Percentiles rank a stretch among this genome's conserved stretches.
Evolutionary conservation across 176 grass and related monocot genomes (phyloP).

Genomic region (Poa annua): DNA sequence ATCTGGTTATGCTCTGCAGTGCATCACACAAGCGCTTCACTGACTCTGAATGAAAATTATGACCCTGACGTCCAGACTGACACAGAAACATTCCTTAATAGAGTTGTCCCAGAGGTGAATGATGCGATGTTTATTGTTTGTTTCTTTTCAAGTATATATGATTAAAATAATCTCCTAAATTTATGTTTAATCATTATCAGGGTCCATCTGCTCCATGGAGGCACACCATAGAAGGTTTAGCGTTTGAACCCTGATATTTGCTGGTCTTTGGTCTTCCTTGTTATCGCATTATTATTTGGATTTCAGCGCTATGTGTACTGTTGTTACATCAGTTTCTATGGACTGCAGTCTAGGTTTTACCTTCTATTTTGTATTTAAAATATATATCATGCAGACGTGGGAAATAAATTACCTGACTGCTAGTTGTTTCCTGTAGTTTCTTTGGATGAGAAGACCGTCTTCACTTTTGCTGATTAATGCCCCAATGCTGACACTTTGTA

Average conservation of each 20-base stretch:
- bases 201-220: constrained; percentile 94
- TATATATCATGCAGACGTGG: background rate
- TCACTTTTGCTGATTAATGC: background rate
- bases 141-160: background rate
- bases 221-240: constrained; percentile 92
- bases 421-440: background rate
- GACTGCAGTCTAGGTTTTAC: background rate
- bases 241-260: background rate
- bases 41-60: constrained; percentile 98
- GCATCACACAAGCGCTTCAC: constrained; percentile 95
- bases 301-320: background rate
- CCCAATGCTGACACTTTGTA: background rate
- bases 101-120: constrained; percentile 90
- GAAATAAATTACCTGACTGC: background rate
- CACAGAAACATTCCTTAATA: constrained; percentile 94
- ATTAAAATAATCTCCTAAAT: background rate
- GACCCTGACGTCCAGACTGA: constrained; percentile 90
- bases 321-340: constrained; percentile 3
- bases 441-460: background rate
- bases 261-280: background rate
- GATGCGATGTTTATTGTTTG: background rate
- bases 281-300: background rate
- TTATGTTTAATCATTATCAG: constrained; percentile 43
- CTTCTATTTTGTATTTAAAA: background rate
- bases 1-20: constrained; percentile 58